Evolutionary conservation across 352 stramenopile genomes (phyloP).

Genomic region (Globisporangium cystogenes): DNA sequence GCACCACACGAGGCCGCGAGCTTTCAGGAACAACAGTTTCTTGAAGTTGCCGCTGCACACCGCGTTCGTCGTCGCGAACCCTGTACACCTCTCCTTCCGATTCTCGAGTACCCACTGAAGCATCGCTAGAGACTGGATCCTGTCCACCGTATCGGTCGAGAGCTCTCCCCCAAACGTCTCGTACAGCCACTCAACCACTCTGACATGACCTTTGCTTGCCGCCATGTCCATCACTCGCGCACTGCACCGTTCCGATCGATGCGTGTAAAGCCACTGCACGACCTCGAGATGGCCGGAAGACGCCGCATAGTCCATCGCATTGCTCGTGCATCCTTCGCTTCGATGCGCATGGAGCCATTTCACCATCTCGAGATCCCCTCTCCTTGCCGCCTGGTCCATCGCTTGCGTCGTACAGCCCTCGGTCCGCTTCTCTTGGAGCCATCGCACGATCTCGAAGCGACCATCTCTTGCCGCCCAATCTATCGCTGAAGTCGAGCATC

Average conservation of each 20-base stretch:
- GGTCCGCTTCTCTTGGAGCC: background rate
- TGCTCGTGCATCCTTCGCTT: background rate
- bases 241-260: background rate
- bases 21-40: background rate
- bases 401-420: background rate
- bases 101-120: background rate
- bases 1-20: too few species aligned
- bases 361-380: background rate
- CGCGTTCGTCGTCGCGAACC: background rate
- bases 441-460: slow-evolving; percentile 1
- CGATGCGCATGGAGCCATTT: slow-evolving; percentile 2
- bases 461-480: background rate
- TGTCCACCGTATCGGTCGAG: too few species aligned
- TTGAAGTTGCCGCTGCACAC: background rate
- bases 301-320: background rate
- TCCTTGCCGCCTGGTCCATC: background rate
- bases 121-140: too few species aligned
- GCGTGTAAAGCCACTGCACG: background rate
- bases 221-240: background rate
- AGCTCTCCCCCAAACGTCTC: too few species aligned
- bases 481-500: background rate
- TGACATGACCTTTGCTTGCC: too few species aligned
- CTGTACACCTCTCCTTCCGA: background rate
- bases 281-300: slow-evolving; percentile 1
- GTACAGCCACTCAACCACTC: too few species aligned